Evolutionary conservation across 495 filamentous ascomycete species (phyloP), one percentile per base, ranked within the genome.

Genomic region (Aspergillus sclerotioniger): DNA sequence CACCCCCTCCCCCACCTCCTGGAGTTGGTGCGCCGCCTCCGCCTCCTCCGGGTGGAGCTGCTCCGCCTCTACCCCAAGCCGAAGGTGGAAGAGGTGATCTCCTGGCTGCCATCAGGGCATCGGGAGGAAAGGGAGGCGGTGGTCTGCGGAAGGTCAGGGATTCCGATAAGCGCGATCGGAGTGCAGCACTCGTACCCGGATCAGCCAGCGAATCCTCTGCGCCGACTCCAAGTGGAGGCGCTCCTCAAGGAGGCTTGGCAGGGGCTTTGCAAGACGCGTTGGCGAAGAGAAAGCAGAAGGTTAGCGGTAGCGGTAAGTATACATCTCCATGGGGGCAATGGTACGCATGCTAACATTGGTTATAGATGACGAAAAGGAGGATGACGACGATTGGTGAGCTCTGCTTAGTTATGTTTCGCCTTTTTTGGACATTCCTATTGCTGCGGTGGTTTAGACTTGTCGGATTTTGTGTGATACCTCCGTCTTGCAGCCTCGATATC

Each of bases 271-370:
- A 90, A 57, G 85, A 84, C 54, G 90, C 88, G 46, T 73, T 93
- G 58, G 82, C 83, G 60, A 84, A 90, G 75, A 78, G 92, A 74
- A 96, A 96, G 76, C 82, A 88, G 74, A 93, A 92, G 79, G 92
- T 96, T 67, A 87, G 89, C 69, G 82, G 85, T 67, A 94, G 90
- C 77, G 92, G 92, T 97, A 87, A 83, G 91, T 87, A 32, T 9
- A 6, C 10, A 13, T 16, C 8, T 10, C 13, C 47, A 8, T 17
- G 8, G 8, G 25, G 19, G 35, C 33, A n/a, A 8, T 37, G 21
- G 9, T 17, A 20, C 16, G 3, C 41, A n/a, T 46, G 54, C 21
- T 67, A 69, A 59, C 71, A 67, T 59, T 58, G 73, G 53, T 73
- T 56, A 56, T 56, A 90, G 86, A 92, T 76, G 89, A 92, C 65